Evolutionary conservation across 352 stramenopile species (phyloP), one percentile per base, ranked within the genome.

Genomic region (Aphanomyces euteiches): DNA sequence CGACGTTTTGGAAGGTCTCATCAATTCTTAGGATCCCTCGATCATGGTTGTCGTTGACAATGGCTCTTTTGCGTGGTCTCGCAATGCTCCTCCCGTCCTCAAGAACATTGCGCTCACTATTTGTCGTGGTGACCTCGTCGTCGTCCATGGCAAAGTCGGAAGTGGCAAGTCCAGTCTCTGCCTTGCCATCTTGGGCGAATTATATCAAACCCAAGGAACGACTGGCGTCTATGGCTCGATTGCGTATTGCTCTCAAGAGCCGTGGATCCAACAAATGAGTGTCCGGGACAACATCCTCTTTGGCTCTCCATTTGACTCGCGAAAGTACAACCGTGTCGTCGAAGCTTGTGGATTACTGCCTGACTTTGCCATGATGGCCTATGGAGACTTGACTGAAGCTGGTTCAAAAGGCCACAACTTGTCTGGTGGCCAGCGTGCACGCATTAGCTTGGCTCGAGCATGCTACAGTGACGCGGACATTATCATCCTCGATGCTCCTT

Each of bases 201-300:
- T 72, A 40, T 5, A 67, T 28, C 38, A 67, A 10, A 6, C 19
- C 4, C 7, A 17, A 6, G 66, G 66, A 0, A 67, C 43, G 8
- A 40, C 67, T 17, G 75, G 79, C 34, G 77, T 89, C 12, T 57
- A 74, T 36, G 80, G 78, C 0, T 58, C 36, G 3, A 73, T 84
- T 6, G 81, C 77, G 17, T 79, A 79, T 43, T 38, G 50, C 5
- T 17, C 21, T 15, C 60, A 67, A 56, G 47, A 39, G 10, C 60
- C 60, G 34, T 71, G 93, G 74, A 96, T 98, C 47, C 79, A 96
- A 67, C 43, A 50, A 12, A 50, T 17, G 43, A 50, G 10, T n/a
- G 10, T 50, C 43, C 43, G 43, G 10, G 17, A 50, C 17, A 50
- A 50, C 43, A 50, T 50, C 17, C 43, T 50, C 43, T 50, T 50